Evolutionary conservation across 352 stramenopile genomes (phyloP), one percentile per base, ranked within the genome.

Genomic region (Globisporangium paddicum): DNA sequence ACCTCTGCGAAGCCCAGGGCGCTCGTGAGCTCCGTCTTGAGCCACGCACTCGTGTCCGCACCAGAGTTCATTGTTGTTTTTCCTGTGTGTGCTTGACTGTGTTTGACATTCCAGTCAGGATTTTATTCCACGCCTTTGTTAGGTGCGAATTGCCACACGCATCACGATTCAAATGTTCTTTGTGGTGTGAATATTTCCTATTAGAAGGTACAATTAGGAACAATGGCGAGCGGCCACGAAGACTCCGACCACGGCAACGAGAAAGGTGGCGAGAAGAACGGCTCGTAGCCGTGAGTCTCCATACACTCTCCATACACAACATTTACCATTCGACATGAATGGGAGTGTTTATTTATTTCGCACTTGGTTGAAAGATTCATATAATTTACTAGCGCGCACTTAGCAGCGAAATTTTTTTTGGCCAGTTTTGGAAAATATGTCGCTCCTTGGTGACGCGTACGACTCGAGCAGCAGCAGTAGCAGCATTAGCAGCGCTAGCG

Each of bases 1-100:
- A 91, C 82, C 51, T 91, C 79, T 6, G 64, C 55, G 65, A 91
- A 91, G 51, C 82, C 82, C 55, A 91, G 66, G 25, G 78, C 77
- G 58, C 58, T 72, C 71, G 68, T 63, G 34, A 89, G 69, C 72
- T 90, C 81, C 16, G 44, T 23, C 60, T 79, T 82, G 41, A 90
- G 75, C 79, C 75, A 89, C 42, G 60, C 30, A 25, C 55, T 72
- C n/a, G 66, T 81, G 23, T 66, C 54, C 26, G 61, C 38, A 62
- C 73, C 65, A 9, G 40, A n/a, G 53, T 73, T 73, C 55, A 64
- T 69, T 0, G 10, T 51, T 48, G 4, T 19, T 26, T 16, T 41
- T n/a, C 7, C 28, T 34, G 35, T 32, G 30, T 35, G 16, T 19
- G 44, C 14, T 19, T 50, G 23, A 14, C 23, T 35, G 23, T 45